Evolutionary conservation across 805 yeast genomes (phyloP).

Genomic region (Myxozyma neotropica): DNA sequence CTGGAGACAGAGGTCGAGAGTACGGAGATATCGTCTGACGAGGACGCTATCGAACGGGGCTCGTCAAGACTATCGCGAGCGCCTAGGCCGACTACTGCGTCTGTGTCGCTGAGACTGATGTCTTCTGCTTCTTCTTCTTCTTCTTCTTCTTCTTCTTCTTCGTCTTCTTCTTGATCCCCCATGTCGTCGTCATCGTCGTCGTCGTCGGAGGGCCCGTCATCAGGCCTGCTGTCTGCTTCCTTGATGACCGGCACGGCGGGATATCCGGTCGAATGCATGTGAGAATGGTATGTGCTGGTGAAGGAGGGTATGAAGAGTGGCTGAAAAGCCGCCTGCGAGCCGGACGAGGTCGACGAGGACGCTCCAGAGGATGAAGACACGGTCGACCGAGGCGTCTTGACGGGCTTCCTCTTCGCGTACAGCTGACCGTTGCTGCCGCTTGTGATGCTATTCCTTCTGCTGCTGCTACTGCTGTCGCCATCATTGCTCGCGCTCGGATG

Average conservation of each 20-base stretch:
- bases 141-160: slow-evolving; percentile 3
- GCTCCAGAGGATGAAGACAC: slow-evolving; percentile 19
- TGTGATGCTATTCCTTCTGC: too few relatives aligned
- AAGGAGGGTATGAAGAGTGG: slow-evolving; percentile 20
- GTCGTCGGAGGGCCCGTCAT: not conserved
- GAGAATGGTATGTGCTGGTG: slow-evolving; percentile 14
- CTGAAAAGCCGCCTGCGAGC: not conserved
- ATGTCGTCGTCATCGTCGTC: too few relatives aligned
- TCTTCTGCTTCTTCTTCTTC: not conserved
- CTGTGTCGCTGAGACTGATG: not conserved
- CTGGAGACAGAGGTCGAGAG: slow-evolving; percentile 14
- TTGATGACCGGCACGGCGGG: slow-evolving; percentile 5
- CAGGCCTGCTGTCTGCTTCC: not conserved
- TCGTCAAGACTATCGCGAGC: not conserved
- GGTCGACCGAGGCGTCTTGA: slow-evolving; percentile 6
- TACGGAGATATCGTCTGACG: slow-evolving; percentile 1
- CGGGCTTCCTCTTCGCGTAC: not conserved
- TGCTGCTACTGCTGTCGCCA: not conserved
- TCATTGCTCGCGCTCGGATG: not conserved
- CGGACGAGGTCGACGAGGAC: slow-evolving; percentile 11
- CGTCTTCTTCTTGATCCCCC: too few relatives aligned
- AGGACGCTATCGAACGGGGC: not conserved
- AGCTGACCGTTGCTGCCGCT: too few relatives aligned
- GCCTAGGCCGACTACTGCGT: not conserved
- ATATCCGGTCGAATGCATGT: not conserved